Evolutionary conservation across 2,329 filamentous ascomycete species (phyloP).

Genomic region (Parascedosporium putredinis): DNA sequence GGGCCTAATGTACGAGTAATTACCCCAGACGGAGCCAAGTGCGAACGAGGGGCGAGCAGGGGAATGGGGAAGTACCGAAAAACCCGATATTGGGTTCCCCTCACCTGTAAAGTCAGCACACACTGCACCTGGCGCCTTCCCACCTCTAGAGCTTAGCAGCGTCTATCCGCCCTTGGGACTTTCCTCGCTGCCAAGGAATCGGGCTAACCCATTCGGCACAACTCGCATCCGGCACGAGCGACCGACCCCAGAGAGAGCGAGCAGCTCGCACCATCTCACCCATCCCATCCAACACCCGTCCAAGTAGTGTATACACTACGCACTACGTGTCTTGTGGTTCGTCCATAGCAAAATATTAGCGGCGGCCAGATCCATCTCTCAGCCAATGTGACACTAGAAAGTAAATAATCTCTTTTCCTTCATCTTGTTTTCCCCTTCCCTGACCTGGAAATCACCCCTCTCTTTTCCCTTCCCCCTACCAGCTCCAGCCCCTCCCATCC

Average conservation of each 20-base stretch:
- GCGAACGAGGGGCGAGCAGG: too few species aligned
- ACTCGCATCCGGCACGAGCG: background rate
- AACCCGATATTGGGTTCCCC: too few species aligned
- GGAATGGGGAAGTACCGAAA: too few species aligned
- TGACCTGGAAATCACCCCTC: background rate
- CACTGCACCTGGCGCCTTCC: too few species aligned
- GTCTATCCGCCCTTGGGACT: background rate
- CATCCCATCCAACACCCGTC: background rate
- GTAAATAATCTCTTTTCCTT: background rate
- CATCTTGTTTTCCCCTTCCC: background rate
- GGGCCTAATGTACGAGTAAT: too few species aligned
- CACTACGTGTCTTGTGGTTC: too few species aligned
- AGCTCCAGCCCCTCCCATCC: background rate
- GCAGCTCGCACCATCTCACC: background rate
- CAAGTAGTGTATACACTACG: too few species aligned
- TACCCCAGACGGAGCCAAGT: too few species aligned
- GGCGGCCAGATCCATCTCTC: background rate
- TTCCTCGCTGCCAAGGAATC: background rate
- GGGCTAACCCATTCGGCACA: conserved; percentile 1
- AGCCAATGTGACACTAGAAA: conserved; percentile 2
- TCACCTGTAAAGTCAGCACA: too few species aligned
- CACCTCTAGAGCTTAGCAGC: too few species aligned
- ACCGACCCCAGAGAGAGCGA: background rate
- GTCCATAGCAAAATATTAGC: too few species aligned
- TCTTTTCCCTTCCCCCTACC: background rate